These are phyloP conservation scores for Gaertneriomyces semiglobifer DNA, from an alignment of 192 early-diverging fungal genomes.

Conservation along the genomic window DNA sequence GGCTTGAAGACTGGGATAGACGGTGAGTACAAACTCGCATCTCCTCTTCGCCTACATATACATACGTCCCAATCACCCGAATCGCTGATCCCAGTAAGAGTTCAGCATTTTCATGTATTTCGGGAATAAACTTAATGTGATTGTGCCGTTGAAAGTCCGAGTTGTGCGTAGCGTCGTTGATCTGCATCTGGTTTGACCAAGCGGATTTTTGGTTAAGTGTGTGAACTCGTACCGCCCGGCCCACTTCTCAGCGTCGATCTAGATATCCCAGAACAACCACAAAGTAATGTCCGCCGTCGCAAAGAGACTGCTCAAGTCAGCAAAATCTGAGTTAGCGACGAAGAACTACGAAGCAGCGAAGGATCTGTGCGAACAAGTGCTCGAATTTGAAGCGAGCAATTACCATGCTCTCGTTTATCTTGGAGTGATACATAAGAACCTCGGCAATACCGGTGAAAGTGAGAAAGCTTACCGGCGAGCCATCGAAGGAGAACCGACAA, in stretches of 20 bases:
- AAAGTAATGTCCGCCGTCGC: conserved; percentile 16
- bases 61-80: conserved; percentile 31
- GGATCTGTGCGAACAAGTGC: conserved; percentile 21
- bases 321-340: conserved; percentile 27
- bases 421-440: conserved; percentile 32
- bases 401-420: conserved; percentile 49
- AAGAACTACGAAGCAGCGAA: conserved; percentile 37
- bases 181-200: too few relatives aligned
- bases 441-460: conserved; percentile 16
- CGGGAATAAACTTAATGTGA: too few relatives aligned
- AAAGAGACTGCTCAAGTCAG: conserved; percentile 29
- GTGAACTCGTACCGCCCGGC: too few relatives aligned
- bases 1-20: conserved; percentile 9
- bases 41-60: neutral
- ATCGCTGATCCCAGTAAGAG: conserved; percentile 15
- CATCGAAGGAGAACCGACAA: conserved; percentile 19
- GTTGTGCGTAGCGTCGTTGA: too few relatives aligned
- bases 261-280: too few relatives aligned
- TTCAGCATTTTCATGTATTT: too few relatives aligned
- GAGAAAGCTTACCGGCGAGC: conserved; percentile 33
- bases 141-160: too few relatives aligned
- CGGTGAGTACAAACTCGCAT: neutral
- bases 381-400: conserved; percentile 30
- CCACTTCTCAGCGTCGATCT: too few relatives aligned
- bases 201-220: too few relatives aligned